Evolutionary conservation across 495 filamentous ascomycete genomes (phyloP).

Genomic region (Aspergillus steynii): DNA sequence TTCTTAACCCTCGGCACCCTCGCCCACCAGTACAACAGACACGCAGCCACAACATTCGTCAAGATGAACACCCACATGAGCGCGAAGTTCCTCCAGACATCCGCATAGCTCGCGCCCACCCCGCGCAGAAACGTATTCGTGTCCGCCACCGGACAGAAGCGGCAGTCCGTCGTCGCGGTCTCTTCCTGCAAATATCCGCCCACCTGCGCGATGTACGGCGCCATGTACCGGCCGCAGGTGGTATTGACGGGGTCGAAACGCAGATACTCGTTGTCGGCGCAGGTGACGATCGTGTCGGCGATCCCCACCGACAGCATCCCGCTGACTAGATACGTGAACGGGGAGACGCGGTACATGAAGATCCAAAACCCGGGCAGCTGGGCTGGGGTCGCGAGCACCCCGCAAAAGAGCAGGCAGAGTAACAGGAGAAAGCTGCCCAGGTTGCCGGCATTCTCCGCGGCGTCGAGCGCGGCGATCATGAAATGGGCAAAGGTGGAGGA

Average conservation of each 20-base stretch:
- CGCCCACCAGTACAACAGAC: slow-evolving; percentile 76
- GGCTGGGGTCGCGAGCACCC: slow-evolving; percentile 67
- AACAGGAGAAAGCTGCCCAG: slow-evolving; percentile 63
- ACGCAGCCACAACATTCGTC: slow-evolving; percentile 69
- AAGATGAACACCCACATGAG: slow-evolving; percentile 64
- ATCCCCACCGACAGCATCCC: slow-evolving; percentile 63
- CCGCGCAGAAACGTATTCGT: slow-evolving; percentile 63
- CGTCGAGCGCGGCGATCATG: slow-evolving; percentile 62
- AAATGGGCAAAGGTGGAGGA: slow-evolving; percentile 65
- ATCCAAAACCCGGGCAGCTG: slow-evolving; percentile 74
- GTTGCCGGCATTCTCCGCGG: slow-evolving; percentile 62
- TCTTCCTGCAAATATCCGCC: slow-evolving; percentile 59
- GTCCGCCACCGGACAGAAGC: slow-evolving; percentile 58
- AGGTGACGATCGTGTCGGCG: slow-evolving; percentile 57
- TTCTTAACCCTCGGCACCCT: slow-evolving; percentile 67
- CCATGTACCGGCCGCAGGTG: slow-evolving; percentile 60
- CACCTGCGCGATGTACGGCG: slow-evolving; percentile 39
- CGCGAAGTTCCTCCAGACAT: slow-evolving; percentile 74
- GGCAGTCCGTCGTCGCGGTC: slow-evolving; percentile 53
- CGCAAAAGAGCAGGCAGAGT: slow-evolving; percentile 60
- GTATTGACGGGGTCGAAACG: slow-evolving; percentile 50
- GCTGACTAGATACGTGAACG: slow-evolving; percentile 69
- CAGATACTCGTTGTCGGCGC: slow-evolving; percentile 58
- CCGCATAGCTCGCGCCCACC: slow-evolving; percentile 50
- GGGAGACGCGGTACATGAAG: slow-evolving; percentile 78